Conservation (phyloP, 2,329 filamentous ascomycete species). For the Xylaria sp. region DNA sequence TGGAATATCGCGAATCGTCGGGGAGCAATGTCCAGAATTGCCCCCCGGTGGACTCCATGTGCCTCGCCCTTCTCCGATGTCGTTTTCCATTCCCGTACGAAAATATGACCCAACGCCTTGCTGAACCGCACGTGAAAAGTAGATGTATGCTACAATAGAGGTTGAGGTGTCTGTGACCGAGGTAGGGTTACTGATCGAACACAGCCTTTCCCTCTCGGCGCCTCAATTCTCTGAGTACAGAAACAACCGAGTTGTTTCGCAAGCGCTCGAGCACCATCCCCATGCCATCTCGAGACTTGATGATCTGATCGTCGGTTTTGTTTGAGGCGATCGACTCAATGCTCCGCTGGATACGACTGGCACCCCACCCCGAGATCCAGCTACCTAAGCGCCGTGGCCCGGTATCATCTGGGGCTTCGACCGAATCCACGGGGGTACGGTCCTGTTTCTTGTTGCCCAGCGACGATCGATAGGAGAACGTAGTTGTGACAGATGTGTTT, state of each 20-base stretch:
- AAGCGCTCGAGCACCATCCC: conserved; percentile 76
- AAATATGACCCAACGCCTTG: conserved; percentile 31
- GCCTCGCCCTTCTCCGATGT: conserved; percentile 17
- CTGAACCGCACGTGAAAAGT: conserved; percentile 25
- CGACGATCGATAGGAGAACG: conserved; percentile 73
- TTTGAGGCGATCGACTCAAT: conserved; percentile 80
- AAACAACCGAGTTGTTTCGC: conserved; percentile 62
- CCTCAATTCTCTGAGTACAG: conserved; percentile 59
- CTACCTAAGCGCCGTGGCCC: conserved; percentile 43
- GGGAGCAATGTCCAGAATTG: conserved; percentile 17
- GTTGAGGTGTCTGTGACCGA: conserved; percentile 22
- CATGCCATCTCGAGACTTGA: conserved; percentile 85
- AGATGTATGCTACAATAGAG: conserved; percentile 26
- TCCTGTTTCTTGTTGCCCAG: conserved; percentile 72
- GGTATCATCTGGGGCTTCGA: conserved; percentile 50
- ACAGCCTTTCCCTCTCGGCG: conserved; percentile 49
- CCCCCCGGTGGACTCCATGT: conserved; percentile 15
- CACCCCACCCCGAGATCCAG: conserved; percentile 63
- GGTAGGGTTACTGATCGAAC: conserved; percentile 36
- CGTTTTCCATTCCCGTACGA: conserved; percentile 21
- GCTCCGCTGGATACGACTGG: conserved; percentile 74
- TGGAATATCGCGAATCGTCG: conserved; percentile 19
- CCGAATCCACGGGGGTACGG: conserved; percentile 48
- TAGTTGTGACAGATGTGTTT: conserved; percentile 72
- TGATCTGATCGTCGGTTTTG: conserved; percentile 77